These are phyloP conservation scores for Venturia pyrina DNA, from an alignment of 2,329 filamentous ascomycete species.

Conservation along the genomic window DNA sequence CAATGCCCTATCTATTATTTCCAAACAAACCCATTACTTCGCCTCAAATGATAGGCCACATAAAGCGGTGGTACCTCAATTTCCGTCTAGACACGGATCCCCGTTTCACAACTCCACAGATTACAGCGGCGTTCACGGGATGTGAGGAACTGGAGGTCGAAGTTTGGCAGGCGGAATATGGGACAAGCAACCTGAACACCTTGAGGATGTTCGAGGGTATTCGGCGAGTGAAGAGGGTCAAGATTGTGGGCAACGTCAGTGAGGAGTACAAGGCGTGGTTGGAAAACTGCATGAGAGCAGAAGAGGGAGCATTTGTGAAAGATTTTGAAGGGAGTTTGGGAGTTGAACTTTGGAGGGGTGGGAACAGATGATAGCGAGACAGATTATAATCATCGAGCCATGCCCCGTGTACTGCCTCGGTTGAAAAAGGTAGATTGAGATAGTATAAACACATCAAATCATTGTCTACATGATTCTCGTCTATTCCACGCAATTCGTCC, in stretches of 20 bases:
- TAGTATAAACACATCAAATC: not conserved
- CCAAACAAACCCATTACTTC: constrained; percentile 28
- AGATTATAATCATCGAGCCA: not conserved
- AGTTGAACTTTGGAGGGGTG: not conserved
- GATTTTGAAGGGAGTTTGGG: not conserved
- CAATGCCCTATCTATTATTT: constrained; percentile 32
- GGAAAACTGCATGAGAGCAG: constrained; percentile 15
- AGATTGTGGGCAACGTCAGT: constrained; percentile 33
- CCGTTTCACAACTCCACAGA: constrained; percentile 31
- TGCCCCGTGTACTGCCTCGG: too few species aligned
- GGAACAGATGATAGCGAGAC: not conserved
- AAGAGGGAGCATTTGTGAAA: not conserved
- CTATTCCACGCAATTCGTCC: not conserved
- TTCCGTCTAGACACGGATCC: constrained; percentile 42
- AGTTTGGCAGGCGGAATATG: constrained; percentile 37
- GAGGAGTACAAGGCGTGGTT: constrained; percentile 34
- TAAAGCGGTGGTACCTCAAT: constrained; percentile 35
- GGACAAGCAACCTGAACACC: constrained; percentile 29
- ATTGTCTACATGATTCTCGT: not conserved
- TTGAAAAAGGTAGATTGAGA: too few species aligned
- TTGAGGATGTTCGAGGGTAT: constrained; percentile 37
- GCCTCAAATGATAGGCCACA: constrained; percentile 23
- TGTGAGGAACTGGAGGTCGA: constrained; percentile 39
- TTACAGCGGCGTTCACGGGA: constrained; percentile 34
- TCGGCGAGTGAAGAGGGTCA: constrained; percentile 34